Conservation (phyloP, 2,329 filamentous ascomycete species). For the Aspergillus uvarum region DNA sequence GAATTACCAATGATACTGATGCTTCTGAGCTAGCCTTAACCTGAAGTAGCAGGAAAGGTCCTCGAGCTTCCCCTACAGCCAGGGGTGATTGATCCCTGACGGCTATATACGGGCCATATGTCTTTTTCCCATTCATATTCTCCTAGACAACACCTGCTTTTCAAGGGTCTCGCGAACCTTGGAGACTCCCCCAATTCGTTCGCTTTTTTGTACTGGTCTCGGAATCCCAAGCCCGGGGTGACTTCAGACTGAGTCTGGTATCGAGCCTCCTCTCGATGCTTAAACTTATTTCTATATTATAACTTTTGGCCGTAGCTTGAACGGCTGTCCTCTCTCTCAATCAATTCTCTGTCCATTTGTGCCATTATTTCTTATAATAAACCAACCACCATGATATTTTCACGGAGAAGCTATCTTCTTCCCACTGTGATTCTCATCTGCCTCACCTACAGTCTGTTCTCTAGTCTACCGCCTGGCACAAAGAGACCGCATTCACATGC, state of each 20-base stretch:
- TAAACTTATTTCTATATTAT: constrained; percentile 4
- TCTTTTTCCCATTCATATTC: background rate
- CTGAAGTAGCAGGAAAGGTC: constrained; percentile 1
- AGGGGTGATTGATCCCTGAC: constrained; percentile 21
- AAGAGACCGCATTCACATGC: constrained; percentile 15
- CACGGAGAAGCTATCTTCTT: constrained; percentile 27
- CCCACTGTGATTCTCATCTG: constrained; percentile 28
- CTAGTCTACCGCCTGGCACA: constrained; percentile 24
- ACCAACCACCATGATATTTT: constrained; percentile 24
- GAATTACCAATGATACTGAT: background rate
- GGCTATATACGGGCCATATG: constrained; percentile 8
- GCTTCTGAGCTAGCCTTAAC: constrained; percentile 9
- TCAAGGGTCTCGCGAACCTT: background rate
- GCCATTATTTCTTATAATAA: background rate
- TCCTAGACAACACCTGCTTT: background rate
- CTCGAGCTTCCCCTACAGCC: background rate
- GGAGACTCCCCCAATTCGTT: background rate
- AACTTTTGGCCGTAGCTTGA: constrained; percentile 8
- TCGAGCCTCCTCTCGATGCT: constrained; percentile 14
- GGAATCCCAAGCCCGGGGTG: background rate
- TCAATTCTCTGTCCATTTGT: background rate
- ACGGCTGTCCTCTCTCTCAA: constrained; percentile 13
- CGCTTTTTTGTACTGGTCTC: background rate
- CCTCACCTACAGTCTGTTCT: constrained; percentile 25
- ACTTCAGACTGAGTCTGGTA: constrained; percentile 3